These are phyloP conservation scores for Diplosphaera chodatii DNA, from an alignment of 139 green algal species.

Conservation along the genomic window DNA sequence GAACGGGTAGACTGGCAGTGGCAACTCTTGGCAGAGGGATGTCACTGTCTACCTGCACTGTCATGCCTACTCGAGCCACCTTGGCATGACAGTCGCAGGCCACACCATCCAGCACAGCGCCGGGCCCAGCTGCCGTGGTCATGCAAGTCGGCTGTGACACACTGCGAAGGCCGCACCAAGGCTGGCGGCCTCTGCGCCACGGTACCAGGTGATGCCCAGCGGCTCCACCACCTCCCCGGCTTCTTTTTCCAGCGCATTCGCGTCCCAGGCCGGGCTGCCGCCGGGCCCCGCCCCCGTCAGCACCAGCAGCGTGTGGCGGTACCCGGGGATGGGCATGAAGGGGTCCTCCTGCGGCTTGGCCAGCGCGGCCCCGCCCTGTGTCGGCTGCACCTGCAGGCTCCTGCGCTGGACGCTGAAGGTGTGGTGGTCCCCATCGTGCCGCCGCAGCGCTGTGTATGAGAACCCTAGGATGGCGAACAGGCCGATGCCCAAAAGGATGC, in stretches of 20 bases:
- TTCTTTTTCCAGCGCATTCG: not conserved
- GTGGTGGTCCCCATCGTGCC: not conserved
- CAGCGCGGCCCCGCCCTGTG: no score
- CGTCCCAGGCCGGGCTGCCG: not conserved
- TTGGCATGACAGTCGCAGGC: no score
- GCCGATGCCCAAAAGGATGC: not conserved
- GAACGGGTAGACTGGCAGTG: no score
- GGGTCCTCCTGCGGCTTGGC: not conserved
- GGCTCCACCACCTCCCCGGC: not conserved
- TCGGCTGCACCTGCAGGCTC: not conserved
- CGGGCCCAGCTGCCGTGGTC: no score
- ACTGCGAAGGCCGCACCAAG: not conserved
- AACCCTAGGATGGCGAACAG: not conserved
- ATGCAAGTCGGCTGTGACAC: no score
- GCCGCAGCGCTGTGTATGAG: not conserved
- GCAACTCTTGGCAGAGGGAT: no score
- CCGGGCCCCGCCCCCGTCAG: not conserved
- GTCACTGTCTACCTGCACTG: no score
- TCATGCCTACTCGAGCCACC: no score
- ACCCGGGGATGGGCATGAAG: not conserved
- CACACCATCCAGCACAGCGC: no score
- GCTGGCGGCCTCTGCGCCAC: not conserved
- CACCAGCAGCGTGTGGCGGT: not conserved
- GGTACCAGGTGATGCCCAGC: not conserved
- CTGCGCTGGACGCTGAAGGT: not conserved